Evolutionary conservation across 2,329 filamentous ascomycete genomes (phyloP).

Genomic region (Fusarium falciforme): DNA sequence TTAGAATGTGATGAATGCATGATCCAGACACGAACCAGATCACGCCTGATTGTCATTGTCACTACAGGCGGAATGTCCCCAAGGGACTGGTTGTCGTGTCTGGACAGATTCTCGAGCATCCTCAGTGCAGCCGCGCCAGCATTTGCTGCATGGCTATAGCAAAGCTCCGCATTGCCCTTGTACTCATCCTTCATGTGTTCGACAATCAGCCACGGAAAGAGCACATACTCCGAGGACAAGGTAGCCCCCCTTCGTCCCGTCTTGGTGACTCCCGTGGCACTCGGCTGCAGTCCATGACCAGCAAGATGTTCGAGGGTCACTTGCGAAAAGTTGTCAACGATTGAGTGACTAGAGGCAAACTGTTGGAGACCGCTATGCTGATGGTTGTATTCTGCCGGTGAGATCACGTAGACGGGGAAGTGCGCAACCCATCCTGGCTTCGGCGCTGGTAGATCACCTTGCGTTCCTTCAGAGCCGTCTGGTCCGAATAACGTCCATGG

Average conservation of each 20-base stretch:
- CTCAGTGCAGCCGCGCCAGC: slow-evolving; percentile 19
- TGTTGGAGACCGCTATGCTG: background rate
- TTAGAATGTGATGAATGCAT: slow-evolving; percentile 8
- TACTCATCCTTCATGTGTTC: slow-evolving; percentile 27
- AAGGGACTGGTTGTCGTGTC: slow-evolving; percentile 5
- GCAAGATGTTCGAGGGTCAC: slow-evolving; percentile 19
- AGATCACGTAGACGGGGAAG: slow-evolving; percentile 21
- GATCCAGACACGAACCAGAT: slow-evolving; percentile 28
- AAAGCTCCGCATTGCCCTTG: background rate
- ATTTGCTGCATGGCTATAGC: slow-evolving; percentile 22
- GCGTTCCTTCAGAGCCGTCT: background rate
- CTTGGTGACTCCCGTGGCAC: slow-evolving; percentile 9
- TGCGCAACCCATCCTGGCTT: slow-evolving; percentile 32
- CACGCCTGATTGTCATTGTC: slow-evolving; percentile 18
- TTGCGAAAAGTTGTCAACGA: slow-evolving; percentile 28
- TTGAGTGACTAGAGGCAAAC: slow-evolving; percentile 9
- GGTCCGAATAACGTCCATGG: slow-evolving; percentile 23
- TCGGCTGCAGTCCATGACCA: slow-evolving; percentile 17
- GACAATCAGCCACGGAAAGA: slow-evolving; percentile 31
- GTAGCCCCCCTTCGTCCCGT: slow-evolving; percentile 4
- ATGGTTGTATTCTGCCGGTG: background rate
- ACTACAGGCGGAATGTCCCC: slow-evolving; percentile 20
- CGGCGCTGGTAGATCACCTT: slow-evolving; percentile 10
- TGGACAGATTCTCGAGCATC: slow-evolving; percentile 18
- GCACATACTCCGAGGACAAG: slow-evolving; percentile 16